These are phyloP conservation scores for Rhizopus microsporus DNA, from an alignment of 371 early-diverging fungal species.

Conservation along the genomic window DNA sequence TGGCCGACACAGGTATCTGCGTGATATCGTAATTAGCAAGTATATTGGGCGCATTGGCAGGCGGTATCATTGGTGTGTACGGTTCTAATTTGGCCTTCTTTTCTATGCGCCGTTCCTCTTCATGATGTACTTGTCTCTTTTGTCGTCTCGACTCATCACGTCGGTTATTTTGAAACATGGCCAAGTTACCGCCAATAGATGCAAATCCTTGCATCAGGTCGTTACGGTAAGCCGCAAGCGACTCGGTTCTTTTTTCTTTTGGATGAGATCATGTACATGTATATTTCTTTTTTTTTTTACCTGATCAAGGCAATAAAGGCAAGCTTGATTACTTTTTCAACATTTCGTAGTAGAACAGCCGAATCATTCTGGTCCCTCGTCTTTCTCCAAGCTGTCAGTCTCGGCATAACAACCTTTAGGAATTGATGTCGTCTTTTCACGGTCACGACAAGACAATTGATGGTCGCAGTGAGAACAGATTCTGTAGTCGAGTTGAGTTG, in stretches of 20 bases:
- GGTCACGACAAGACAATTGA: slow-evolving; percentile 43
- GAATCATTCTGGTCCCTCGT: slow-evolving; percentile 29
- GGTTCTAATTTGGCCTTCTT: slow-evolving; percentile 20
- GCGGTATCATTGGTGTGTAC: slow-evolving; percentile 15
- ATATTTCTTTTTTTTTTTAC: slow-evolving; percentile 20
- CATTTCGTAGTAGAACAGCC: slow-evolving; percentile 40
- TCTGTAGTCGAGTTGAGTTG: slow-evolving; percentile 19
- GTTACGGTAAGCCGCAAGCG: slow-evolving; percentile 23
- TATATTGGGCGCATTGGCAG: slow-evolving; percentile 15
- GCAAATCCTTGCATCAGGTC: slow-evolving; percentile 43
- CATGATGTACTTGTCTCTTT: slow-evolving; percentile 17
- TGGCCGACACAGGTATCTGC: slow-evolving; percentile 33
- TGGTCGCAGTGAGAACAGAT: slow-evolving; percentile 43
- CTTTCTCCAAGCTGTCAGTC: slow-evolving; percentile 31
- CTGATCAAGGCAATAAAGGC: slow-evolving; percentile 46
- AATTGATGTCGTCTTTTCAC: slow-evolving; percentile 41
- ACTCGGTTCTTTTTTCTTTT: slow-evolving; percentile 27
- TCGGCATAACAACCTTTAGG: slow-evolving; percentile 21
- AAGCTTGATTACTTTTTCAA: slow-evolving; percentile 44
- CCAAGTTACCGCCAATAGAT: slow-evolving; percentile 43
- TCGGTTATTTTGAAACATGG: slow-evolving; percentile 36
- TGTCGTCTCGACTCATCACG: slow-evolving; percentile 27
- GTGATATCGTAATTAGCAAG: slow-evolving; percentile 42
- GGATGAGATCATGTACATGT: not conserved
- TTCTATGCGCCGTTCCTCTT: slow-evolving; percentile 17